Base-by-base conservation (phyloP, 257 asterid genomes). In the Gentiana straminea region DNA sequence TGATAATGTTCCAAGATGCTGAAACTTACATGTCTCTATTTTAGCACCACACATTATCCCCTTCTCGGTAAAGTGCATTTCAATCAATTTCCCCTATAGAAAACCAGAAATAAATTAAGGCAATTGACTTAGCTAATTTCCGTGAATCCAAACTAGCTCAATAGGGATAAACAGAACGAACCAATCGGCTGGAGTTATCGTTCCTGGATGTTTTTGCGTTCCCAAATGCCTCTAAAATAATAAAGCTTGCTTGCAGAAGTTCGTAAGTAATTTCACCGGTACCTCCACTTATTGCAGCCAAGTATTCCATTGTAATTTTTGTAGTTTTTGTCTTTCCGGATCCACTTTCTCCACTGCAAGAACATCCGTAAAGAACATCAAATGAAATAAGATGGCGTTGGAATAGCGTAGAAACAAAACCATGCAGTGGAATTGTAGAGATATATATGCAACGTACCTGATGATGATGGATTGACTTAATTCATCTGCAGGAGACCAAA, bases 291-390 rank as follows among this genome's bases (percentile, higher is more conserved):
- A 83, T 58, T 53, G 83, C 79, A 52, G 87, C 93, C 84, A 92
- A 70, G 81, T 92, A 92, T 72, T 85, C 79, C 84, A 83, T 77
- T 52, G 86, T 82, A 57, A 71, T 51, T 68, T 88, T 92, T 60
- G 97, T 94, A 43, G 97, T 92, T 79, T 81, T 95, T 45, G 97
- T 88, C 81, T 92, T 92, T 74, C 98, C 99, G 61, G 99, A 75
- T 51, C 97, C 99, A 70, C 99, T 88, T 72, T 83, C 95, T 55
- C 97, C 99, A 63, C 99, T 92, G 61, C 39, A 77, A 54, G 60
- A 69, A 32, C 50, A 41, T 41, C 46, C 46, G 11, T 41, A 36
- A 60, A 39, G 38, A 47, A 64, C 37, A 49, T 35, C 37, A 7
- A 57, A 57, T 33, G 46, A 64, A 11, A 52, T 32, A 4, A 35